Percentiles rank a stretch among this genome's conserved stretches.
Conservation (phyloP, 2,329 filamentous ascomycete species). For the Phaeosphaeria sp. region DNA sequence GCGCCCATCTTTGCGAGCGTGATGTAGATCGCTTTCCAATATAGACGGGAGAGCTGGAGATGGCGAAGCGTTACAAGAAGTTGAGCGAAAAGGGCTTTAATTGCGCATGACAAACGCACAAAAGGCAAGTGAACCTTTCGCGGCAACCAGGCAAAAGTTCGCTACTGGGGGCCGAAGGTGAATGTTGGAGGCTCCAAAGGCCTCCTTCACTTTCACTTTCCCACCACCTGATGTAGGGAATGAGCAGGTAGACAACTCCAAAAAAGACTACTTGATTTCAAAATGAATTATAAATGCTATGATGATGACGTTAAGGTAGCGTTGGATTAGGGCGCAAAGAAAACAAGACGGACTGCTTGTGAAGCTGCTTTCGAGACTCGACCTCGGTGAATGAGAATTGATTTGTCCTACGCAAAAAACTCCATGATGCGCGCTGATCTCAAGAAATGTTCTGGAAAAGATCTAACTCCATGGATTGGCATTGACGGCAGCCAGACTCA, state of each 20-base stretch:
- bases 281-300: background rate
- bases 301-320: background rate
- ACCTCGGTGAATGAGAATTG: background rate
- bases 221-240: background rate
- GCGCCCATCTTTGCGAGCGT: background rate
- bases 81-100: background rate
- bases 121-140: background rate
- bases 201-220: background rate
- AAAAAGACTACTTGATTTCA: background rate
- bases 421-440: background rate
- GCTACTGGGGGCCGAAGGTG: background rate
- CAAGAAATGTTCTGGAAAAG: background rate
- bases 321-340: background rate
- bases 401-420: background rate
- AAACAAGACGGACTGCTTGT: background rate
- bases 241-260: background rate
- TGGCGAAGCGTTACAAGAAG: background rate
- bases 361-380: background rate
- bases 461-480: slow-evolving; percentile 20
- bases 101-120: background rate
- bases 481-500: slow-evolving; percentile 23
- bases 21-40: background rate
- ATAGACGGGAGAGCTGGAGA: background rate
- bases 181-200: background rate
- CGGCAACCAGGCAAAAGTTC: background rate